A percentile compares a stretch with the other conserved stretches of the same genome.
Evolutionary conservation across 805 yeast species (phyloP).

Genomic region (Yarrowia keelungensis): DNA sequence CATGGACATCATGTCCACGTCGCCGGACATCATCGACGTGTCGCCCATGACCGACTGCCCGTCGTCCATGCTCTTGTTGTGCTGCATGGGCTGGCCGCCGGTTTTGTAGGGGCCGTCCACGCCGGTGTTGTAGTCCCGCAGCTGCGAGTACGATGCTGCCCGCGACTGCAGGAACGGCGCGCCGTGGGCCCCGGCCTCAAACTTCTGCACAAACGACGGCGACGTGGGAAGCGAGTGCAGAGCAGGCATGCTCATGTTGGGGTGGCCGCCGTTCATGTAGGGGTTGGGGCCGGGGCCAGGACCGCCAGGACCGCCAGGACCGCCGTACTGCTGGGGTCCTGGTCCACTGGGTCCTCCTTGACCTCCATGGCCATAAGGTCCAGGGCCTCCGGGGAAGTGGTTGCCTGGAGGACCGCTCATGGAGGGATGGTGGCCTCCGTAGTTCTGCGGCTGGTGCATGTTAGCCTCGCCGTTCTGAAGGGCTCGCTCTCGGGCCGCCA

Average conservation of each 20-base stretch:
- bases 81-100: slow-evolving; percentile 26
- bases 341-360: neutral
- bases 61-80: slow-evolving; percentile 37
- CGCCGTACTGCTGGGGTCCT: slow-evolving; percentile 11
- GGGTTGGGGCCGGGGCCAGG: slow-evolving; percentile 34
- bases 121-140: slow-evolving; percentile 37
- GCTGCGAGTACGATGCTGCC: slow-evolving; percentile 38
- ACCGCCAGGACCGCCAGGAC: slow-evolving; percentile 10
- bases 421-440: slow-evolving; percentile 1
- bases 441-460: slow-evolving; percentile 15
- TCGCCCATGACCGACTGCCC: slow-evolving; percentile 27
- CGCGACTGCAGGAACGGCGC: slow-evolving; percentile 36
- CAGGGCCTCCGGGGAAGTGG: slow-evolving; percentile 28
- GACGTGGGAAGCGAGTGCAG: slow-evolving; percentile 37
- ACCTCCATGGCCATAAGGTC: slow-evolving; percentile 37
- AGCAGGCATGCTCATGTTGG: slow-evolving; percentile 38
- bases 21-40: slow-evolving; percentile 40
- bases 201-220: slow-evolving; percentile 35
- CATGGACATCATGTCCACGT: slow-evolving; percentile 45
- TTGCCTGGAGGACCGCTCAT: slow-evolving; percentile 8
- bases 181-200: slow-evolving; percentile 34
- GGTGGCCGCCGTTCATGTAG: slow-evolving; percentile 39
- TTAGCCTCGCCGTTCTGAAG: slow-evolving; percentile 36
- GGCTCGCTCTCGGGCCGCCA: slow-evolving; percentile 24
- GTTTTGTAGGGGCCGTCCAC: slow-evolving; percentile 36